Evolutionary conservation across 108 stramenopile genomes (phyloP).

Genomic region (Heterococcus sp.): DNA sequence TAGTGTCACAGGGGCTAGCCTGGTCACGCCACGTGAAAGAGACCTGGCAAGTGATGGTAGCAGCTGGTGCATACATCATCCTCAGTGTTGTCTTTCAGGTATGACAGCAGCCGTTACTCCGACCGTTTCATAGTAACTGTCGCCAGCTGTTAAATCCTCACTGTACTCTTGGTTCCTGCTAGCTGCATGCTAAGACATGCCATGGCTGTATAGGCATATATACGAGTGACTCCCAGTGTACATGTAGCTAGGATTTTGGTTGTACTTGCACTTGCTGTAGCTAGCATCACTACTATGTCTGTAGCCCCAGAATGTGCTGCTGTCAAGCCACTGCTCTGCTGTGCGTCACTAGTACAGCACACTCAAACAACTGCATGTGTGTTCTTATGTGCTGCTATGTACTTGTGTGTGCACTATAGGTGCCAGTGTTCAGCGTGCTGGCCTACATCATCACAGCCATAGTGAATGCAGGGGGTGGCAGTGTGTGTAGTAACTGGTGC

Average conservation of each 20-base stretch:
- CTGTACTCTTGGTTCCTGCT: too few relatives aligned
- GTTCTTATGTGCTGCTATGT: background rate
- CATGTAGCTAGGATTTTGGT: background rate
- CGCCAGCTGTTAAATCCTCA: too few relatives aligned
- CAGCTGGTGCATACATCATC: conserved; percentile 14
- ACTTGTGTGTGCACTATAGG: background rate
- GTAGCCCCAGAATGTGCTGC: background rate
- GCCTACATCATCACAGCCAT: background rate
- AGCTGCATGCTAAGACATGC: too few relatives aligned
- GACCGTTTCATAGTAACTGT: too few relatives aligned
- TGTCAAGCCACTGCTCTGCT: background rate
- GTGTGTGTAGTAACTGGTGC: conserved; percentile 4
- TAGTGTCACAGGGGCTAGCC: conserved; percentile 3
- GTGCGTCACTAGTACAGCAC: too few relatives aligned
- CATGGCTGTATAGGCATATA: background rate
- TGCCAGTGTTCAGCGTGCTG: background rate
- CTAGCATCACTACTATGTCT: background rate
- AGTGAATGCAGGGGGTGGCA: conserved; percentile 3
- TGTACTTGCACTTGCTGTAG: background rate
- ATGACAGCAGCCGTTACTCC: too few relatives aligned
- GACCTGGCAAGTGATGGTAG: conserved; percentile 31
- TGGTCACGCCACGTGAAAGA: conserved; percentile 32
- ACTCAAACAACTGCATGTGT: background rate
- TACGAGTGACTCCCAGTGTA: background rate
- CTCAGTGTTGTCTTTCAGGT: conserved; percentile 12